Base-by-base conservation (phyloP, 768 basidiomycete genomes). In the Gymnopilus junonius region DNA sequence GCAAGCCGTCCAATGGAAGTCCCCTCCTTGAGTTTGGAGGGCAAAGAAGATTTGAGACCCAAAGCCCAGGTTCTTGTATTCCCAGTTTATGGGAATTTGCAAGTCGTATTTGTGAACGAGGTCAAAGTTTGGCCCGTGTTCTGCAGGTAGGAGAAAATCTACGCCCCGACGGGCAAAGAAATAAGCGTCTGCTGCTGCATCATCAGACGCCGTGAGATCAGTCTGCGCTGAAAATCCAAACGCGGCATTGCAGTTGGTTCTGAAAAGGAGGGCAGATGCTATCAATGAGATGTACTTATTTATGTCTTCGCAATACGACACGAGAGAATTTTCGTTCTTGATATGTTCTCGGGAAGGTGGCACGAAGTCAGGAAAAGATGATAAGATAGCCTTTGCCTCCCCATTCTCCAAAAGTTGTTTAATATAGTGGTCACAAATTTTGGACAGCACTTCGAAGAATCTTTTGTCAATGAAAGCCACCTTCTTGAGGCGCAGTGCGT, bases 41-140 rank as follows among this genome's bases (percentile, higher is more conserved):
- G 42, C 55, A 12, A 17, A 14, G 6, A 62, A 23, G 8, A 48
- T 27, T 4, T 56, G 40, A 21, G 54, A 34, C 10, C 54, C 61
- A 57, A 21, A 31, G 12, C 25, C 55, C 10, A 55, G 61, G 42
- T 55, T 62, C n/a, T 62, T 62, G 23, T 56, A 62, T 15, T 62
- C 61, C 42, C 43, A 56, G 8, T 45, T 40, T 1, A 50, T 43
- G 10, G 57, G 11, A 20, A 23, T 46, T 5, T 55, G 21, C 4
- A 62, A 34, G 23, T 34, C 34, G 35, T 55, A 55, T n/a, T 61
- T 42, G 20, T 29, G 39, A 15, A 61, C 39, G 8, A 54, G 31
- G 11, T 61, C 35, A 7, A 59, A 27, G 10, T 37, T 27, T 17
- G 35, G 10, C 14, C 5, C 23, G 14, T n/a, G 12, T 21, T 17